Evolutionary conservation across 352 stramenopile species (phyloP).

Genomic region (Pythium aquatile): DNA sequence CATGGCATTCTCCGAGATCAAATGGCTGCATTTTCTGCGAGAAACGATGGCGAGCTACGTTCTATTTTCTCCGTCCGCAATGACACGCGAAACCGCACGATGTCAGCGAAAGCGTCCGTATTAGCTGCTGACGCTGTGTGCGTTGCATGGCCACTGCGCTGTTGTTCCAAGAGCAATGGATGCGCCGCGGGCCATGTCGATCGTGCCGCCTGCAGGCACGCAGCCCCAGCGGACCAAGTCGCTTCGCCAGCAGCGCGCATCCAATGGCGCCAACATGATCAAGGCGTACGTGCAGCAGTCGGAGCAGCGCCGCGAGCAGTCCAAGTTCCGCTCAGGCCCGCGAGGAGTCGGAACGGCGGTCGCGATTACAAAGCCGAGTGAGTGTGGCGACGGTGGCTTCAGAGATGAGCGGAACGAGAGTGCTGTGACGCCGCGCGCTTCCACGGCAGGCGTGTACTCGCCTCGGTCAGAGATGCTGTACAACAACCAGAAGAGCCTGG

Average conservation of each 20-base stretch:
- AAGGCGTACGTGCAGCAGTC: conserved; percentile 29
- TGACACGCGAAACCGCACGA: not conserved
- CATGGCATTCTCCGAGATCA: not conserved
- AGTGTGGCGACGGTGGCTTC: not conserved
- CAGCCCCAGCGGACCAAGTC: conserved; percentile 24
- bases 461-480: not conserved
- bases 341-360: not conserved
- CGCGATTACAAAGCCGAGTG: not conserved
- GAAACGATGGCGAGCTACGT: not conserved
- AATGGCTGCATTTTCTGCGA: not conserved
- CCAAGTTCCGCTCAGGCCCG: conserved; percentile 21
- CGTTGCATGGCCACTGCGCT: not conserved
- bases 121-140: not conserved
- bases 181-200: conserved; percentile 8
- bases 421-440: conserved; percentile 1
- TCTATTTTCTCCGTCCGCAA: not conserved
- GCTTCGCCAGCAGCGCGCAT: conserved; percentile 25
- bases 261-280: conserved; percentile 29
- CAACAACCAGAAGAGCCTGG: conserved; percentile 8
- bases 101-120: not conserved
- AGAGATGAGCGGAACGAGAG: not conserved
- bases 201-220: conserved; percentile 17
- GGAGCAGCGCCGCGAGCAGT: conserved; percentile 28
- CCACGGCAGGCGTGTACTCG: not conserved
- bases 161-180: conserved; percentile 14